Conservation (phyloP, 1,284 basidiomycete genomes). For the Coniferiporia weirii region DNA sequence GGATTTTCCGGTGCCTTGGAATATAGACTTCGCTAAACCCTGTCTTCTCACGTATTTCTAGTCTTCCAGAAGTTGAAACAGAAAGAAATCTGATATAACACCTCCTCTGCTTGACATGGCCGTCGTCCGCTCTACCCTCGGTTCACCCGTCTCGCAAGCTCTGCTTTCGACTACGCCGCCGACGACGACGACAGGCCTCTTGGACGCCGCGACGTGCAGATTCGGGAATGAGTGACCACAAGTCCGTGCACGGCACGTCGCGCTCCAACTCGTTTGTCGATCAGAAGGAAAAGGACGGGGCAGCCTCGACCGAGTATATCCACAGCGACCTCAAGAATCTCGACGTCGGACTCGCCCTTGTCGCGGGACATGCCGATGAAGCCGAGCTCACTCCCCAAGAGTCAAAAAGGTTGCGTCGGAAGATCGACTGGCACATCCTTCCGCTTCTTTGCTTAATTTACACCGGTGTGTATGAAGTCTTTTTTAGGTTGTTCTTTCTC, state of each 20-base stretch:
- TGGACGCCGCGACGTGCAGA: background rate
- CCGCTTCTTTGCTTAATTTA: constrained; percentile 27
- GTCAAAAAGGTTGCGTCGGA: constrained; percentile 20
- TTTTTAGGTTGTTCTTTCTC: background rate
- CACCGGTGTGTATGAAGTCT: constrained; percentile 21
- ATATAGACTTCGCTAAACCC: background rate
- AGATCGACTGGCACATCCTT: constrained; percentile 25
- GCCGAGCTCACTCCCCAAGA: constrained; percentile 20
- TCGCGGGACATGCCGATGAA: constrained; percentile 21
- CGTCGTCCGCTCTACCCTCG: too few relatives aligned
- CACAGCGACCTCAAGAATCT: constrained; percentile 15
- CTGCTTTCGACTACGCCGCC: background rate
- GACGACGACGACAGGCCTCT: background rate
- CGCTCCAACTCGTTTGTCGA: constrained; percentile 12
- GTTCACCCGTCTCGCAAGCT: background rate
- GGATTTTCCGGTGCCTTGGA: background rate
- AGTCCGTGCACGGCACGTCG: background rate
- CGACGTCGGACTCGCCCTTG: constrained; percentile 24
- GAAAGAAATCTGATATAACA: background rate
- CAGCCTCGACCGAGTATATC: constrained; percentile 10
- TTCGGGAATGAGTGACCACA: constrained; percentile 5
- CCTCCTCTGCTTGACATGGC: background rate
- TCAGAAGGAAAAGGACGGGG: constrained; percentile 3
- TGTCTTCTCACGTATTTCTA: background rate
- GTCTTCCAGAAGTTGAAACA: background rate